Evolutionary conservation across 2,329 filamentous ascomycete species (phyloP), one percentile per base, ranked within the genome.

Genomic region (Xenosphaeropsis pyriputrescens): DNA sequence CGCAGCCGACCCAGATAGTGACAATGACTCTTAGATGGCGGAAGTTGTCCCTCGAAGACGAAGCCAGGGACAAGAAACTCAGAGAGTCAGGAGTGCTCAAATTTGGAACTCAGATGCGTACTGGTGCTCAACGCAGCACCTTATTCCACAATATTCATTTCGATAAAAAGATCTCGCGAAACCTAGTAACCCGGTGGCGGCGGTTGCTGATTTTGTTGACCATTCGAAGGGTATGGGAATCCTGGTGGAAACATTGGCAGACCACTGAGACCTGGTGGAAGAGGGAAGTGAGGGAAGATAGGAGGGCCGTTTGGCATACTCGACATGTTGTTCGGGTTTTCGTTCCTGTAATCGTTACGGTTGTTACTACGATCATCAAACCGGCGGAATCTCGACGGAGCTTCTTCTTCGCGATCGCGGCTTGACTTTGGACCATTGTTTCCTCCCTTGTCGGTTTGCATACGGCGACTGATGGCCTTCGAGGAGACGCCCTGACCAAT

Each of bases 401-500:
- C 49, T 16, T 56, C 52, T 17, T 54, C 51, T 9, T 55, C 52
- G 13, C 48, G 47, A 31, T 51, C 50, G 9, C 53, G 50, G 39
- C 39, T 50, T 15, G 73, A 79, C 50, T 76, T 77, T 37, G 75
- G 75, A 3, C 75, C 75, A 50, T 76, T 71, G 48, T 67, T 67
- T 29, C 75, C 75, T 38, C 74, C 71, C 51, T 75, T 73, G 53
- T 80, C 75, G 6, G 75, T 80, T 57, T 77, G 72, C 72, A 79
- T 79, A 29, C 76, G 72, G 14, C 75, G 67, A 48, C 72, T 77
- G 43, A 80, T 79, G 30, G 75, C 85, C 66, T 98, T 98, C 32
- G 86, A 95, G 14, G 88, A 95, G 12, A 98, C 93, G 39, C 91
- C 91, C 14, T 89, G 88, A 38, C 91, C 91, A 41, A 98, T 98